Evolutionary conservation across 768 basidiomycete species (phyloP), one percentile per base, ranked within the genome.

Genomic region (Steccherinum ochraceum): DNA sequence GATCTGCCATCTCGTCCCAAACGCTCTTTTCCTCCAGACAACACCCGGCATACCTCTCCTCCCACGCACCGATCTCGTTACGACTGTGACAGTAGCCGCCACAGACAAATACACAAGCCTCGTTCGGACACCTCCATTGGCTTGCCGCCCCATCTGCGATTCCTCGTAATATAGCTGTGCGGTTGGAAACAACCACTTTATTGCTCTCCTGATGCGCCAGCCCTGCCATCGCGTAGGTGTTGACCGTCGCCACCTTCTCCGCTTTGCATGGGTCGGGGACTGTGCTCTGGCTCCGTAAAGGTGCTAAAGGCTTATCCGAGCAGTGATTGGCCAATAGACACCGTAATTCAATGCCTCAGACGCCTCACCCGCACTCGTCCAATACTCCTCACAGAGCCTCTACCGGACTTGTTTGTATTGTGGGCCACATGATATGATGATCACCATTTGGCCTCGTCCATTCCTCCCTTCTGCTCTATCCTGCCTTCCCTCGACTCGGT

Each of bases 31-130:
- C 25, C 40, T 47, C 43, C 23, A 19, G 18, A 21, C 21, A 24
- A 40, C 42, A 23, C 30, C 41, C 10, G 41, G 35, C 21, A 42
- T 35, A 12, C 11, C 30, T 35, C 42, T 43, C 50, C 16, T 40
- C 40, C 50, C 24, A 51, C 43, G 43, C 25, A 51, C 26, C 27
- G 43, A 50, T 39, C 35, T 50, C 27, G 41, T 41, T 30, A 24
- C 40, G 35, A 21, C 46, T 48, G 46, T 48, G n/a, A n/a, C n/a
- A n/a, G n/a, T n/a, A n/a, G n/a, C n/a, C n/a, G n/a, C n/a, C n/a
- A n/a, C n/a, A n/a, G n/a, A n/a, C n/a, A n/a, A n/a, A n/a, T n/a
- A n/a, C n/a, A n/a, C n/a, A n/a, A n/a, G n/a, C n/a, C n/a, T n/a
- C n/a, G n/a, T n/a, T n/a, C n/a, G n/a, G n/a, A n/a, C n/a, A n/a